Conservation (phyloP, 2,329 filamentous ascomycete species). For the Aspergillus sp. region DNA sequence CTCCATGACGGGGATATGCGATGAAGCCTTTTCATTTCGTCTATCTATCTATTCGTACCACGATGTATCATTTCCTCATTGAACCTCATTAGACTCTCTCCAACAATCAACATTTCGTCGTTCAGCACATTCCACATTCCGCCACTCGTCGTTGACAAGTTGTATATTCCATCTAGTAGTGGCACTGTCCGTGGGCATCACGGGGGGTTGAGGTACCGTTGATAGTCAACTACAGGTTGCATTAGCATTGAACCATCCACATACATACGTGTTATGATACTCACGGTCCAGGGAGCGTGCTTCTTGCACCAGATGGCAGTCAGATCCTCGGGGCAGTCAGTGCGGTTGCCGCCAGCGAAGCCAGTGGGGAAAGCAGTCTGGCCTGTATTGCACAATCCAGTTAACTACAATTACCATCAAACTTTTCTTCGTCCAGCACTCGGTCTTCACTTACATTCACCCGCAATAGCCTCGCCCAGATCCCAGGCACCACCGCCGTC, state of each 20-base stretch:
- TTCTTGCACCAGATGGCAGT: slow-evolving; percentile 3
- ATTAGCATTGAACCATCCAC: background rate
- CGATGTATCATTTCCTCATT: too few relatives aligned
- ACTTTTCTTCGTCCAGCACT: too few relatives aligned
- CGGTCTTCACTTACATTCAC: background rate
- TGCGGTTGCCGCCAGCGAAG: background rate
- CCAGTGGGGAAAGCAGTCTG: slow-evolving; percentile 1
- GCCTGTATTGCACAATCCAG: background rate
- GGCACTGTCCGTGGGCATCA: slow-evolving; percentile 2
- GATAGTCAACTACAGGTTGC: background rate
- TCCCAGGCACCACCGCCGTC: slow-evolving; percentile 6
- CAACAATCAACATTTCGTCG: too few relatives aligned
- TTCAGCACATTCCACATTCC: too few relatives aligned
- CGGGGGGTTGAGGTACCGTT: slow-evolving; percentile 2
- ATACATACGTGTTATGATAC: background rate
- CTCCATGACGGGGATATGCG: too few relatives aligned
- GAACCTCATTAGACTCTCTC: too few relatives aligned
- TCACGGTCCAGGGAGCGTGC: slow-evolving; percentile 4
- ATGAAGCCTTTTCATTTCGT: too few relatives aligned
- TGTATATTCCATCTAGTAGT: background rate
- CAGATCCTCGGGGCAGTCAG: background rate
- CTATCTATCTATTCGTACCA: too few relatives aligned
- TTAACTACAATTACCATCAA: too few relatives aligned
- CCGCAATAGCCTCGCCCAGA: slow-evolving; percentile 1
- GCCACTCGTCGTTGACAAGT: too few relatives aligned